Conservation (phyloP, 345 rosid genomes). For the Salix udensis region DNA sequence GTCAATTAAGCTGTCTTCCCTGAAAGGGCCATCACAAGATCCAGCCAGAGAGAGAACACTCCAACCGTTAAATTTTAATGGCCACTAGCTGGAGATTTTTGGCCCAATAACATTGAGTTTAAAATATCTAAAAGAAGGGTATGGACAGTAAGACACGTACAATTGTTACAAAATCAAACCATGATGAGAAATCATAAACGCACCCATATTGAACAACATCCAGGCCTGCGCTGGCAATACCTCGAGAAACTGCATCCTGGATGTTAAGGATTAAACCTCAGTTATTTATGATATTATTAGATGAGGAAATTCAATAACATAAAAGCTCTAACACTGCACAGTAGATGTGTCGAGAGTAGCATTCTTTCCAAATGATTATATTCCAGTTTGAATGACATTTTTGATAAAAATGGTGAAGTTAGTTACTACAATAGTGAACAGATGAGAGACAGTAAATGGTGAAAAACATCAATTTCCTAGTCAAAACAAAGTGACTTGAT, state of each 20-base stretch:
- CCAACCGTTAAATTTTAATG: neutral
- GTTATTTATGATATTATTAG: constrained; percentile 3
- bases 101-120: neutral
- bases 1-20: neutral
- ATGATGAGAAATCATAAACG: constrained; percentile 21
- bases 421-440: neutral
- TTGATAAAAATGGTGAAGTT: neutral
- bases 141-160: neutral
- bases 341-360: neutral
- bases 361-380: neutral
- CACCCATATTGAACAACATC: constrained; percentile 91
- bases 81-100: neutral
- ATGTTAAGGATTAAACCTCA: constrained; percentile 24
- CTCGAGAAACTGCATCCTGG: constrained; percentile 89
- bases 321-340: neutral
- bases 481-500: neutral
- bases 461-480: neutral
- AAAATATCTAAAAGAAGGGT: neutral
- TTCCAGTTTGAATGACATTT: neutral
- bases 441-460: neutral
- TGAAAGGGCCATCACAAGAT: neutral
- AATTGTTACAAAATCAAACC: neutral
- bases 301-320: neutral
- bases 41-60: neutral
- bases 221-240: constrained; percentile 63